Conservation (phyloP, 108 stramenopile species). For the Discostella pseudostelligera region DNA sequence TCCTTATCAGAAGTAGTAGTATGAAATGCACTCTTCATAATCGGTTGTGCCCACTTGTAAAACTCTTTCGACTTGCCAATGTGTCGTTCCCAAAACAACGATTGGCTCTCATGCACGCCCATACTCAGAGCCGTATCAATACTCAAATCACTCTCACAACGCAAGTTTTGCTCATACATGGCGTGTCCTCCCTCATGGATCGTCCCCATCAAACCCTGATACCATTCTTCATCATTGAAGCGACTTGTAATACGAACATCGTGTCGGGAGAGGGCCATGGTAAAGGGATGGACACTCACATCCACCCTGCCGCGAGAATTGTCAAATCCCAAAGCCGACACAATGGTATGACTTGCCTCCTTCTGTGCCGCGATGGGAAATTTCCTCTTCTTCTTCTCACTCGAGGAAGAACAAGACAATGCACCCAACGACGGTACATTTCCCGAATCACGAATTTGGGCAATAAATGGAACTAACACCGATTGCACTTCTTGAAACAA, state of each 20-base stretch:
- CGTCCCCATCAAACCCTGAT: slow-evolving; percentile 83
- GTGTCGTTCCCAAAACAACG: slow-evolving; percentile 91
- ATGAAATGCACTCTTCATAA: slow-evolving; percentile 59
- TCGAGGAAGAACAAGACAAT: slow-evolving; percentile 4
- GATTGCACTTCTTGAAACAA: slow-evolving; percentile 76
- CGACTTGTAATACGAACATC: slow-evolving; percentile 93
- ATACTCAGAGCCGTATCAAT: slow-evolving; percentile 71
- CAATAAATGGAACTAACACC: slow-evolving; percentile 73
- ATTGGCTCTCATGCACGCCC: slow-evolving; percentile 91
- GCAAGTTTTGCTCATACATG: slow-evolving; percentile 87
- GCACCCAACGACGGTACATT: slow-evolving; percentile 39
- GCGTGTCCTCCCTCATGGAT: slow-evolving; percentile 94
- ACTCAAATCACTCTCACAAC: slow-evolving; percentile 36
- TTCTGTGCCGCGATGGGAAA: slow-evolving; percentile 66
- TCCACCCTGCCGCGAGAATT: slow-evolving; percentile 73
- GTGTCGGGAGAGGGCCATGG: slow-evolving; percentile 57
- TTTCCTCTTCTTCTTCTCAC: slow-evolving; percentile 12
- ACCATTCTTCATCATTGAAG: slow-evolving; percentile 74
- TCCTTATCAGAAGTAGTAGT: neutral
- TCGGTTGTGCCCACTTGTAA: slow-evolving; percentile 66
- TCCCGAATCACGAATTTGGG: slow-evolving; percentile 43
- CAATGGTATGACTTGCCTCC: slow-evolving; percentile 55
- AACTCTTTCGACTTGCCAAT: slow-evolving; percentile 71
- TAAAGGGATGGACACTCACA: slow-evolving; percentile 91
- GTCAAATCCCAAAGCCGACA: slow-evolving; percentile 75